phyloP scores from a whole-genome alignment of 2,329 filamentous ascomycete species.

The Apiospora aurea region DNA sequence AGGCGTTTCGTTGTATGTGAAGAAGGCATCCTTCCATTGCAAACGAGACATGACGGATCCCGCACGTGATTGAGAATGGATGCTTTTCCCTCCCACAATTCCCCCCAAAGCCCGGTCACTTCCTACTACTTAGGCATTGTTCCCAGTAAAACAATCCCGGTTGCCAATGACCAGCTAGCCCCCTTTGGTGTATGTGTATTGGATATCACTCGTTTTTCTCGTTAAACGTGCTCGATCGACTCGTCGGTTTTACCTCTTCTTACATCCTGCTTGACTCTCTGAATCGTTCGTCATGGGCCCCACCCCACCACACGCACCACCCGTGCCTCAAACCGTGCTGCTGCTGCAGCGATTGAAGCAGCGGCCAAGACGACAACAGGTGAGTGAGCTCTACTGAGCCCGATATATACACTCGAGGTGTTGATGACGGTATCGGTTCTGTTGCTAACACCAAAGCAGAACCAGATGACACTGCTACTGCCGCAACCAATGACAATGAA shows the following conservation, averaged over 20 bases:
- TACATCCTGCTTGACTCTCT: too few relatives aligned
- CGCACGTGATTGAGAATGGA: not conserved
- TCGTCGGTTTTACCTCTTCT: not conserved
- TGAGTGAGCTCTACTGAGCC: not conserved
- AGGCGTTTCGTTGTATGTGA: not conserved
- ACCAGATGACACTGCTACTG: not conserved
- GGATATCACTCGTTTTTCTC: not conserved
- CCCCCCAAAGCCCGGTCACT: not conserved
- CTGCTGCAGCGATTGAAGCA: not conserved
- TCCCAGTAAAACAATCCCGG: too few relatives aligned
- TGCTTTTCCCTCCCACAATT: constrained; percentile 10
- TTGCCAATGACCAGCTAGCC: too few relatives aligned
- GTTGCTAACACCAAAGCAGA: not conserved
- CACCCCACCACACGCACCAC: not conserved
- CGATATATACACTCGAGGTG: not conserved
- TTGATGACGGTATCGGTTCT: not conserved
- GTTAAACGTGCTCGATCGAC: not conserved
- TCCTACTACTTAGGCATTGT: too few relatives aligned
- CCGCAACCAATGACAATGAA: not conserved
- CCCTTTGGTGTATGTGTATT: not conserved
- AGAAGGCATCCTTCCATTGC: not conserved
- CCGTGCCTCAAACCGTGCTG: not conserved
- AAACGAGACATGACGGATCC: not conserved
- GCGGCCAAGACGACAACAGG: not conserved
- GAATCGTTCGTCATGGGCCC: constrained; percentile 16